phyloP scores from a whole-genome alignment of 345 rosid genomes.

The Eucalyptus tenuipes region DNA sequence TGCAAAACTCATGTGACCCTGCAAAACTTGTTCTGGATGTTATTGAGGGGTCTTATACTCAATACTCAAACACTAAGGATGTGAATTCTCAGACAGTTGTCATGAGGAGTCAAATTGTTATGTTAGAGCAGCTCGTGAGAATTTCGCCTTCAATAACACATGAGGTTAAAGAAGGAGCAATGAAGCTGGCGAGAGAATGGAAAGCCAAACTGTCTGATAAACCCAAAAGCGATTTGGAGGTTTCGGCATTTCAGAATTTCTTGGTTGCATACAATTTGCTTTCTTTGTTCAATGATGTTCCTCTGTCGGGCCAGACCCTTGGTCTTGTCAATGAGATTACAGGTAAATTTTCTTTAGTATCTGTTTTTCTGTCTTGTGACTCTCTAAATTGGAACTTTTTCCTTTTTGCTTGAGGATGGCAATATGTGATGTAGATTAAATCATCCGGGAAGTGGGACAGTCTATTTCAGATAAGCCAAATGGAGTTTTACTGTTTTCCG shows the following conservation, averaged over 20 bases:
- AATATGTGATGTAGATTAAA: background rate
- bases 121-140: constrained; percentile 9
- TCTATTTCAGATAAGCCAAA: background rate
- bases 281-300: constrained; percentile 6
- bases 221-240: constrained; percentile 2
- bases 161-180: background rate
- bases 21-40: constrained; percentile 39
- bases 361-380: background rate
- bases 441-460: background rate
- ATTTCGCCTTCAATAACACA: constrained; percentile 4
- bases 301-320: background rate
- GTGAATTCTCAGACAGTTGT: background rate
- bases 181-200: constrained; percentile 21
- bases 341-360: background rate
- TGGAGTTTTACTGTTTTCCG: background rate
- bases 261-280: constrained; percentile 24
- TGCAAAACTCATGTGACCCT: constrained; percentile 24
- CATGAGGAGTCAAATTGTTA: background rate
- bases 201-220: constrained; percentile 2
- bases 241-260: constrained; percentile 19
- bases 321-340: background rate
- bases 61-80: background rate
- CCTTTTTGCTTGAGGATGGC: background rate
- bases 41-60: constrained; percentile 13
- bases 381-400: background rate